These are phyloP conservation scores for Calonectria pteridis DNA, from an alignment of 2,329 filamentous ascomycete species.

Conservation along the genomic window DNA sequence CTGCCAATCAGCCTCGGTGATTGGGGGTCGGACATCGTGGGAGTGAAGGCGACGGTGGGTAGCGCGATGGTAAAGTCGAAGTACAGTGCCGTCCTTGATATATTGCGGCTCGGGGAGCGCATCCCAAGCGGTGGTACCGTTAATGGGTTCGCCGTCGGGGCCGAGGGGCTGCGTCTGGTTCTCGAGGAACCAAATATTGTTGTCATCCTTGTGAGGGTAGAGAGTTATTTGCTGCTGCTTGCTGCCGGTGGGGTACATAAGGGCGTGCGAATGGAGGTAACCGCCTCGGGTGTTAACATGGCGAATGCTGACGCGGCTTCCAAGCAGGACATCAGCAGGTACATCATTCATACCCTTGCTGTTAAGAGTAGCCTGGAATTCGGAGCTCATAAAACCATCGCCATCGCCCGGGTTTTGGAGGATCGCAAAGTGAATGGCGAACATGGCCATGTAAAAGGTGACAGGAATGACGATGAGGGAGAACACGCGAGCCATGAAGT, in stretches of 20 bases:
- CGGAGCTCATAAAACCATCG: constrained; percentile 99
- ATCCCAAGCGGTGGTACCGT: constrained; percentile 89
- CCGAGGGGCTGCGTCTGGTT: constrained; percentile 94
- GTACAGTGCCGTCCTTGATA: constrained; percentile 82
- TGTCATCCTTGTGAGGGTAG: constrained; percentile 99
- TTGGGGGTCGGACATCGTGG: constrained; percentile 89
- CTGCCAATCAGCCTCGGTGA: constrained; percentile 93
- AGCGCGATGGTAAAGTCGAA: constrained; percentile 85
- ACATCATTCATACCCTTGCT: constrained; percentile 97
- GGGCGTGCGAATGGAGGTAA: constrained; percentile 94
- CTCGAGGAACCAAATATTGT: constrained; percentile 94
- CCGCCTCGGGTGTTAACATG: constrained; percentile 98
- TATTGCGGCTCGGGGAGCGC: constrained; percentile 72
- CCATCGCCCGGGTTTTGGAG: constrained; percentile 95
- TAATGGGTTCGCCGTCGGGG: constrained; percentile 79
- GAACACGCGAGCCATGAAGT: constrained; percentile 91
- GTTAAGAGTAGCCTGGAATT: constrained; percentile 98
- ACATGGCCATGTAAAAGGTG: constrained; percentile 96
- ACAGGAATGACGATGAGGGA: constrained; percentile 91
- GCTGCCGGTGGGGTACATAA: constrained; percentile 98
- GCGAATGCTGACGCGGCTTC: constrained; percentile 86
- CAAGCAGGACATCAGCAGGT: constrained; percentile 90
- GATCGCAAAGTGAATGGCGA: constrained; percentile 95
- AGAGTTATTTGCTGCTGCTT: constrained; percentile 99
- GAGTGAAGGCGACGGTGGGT: constrained; percentile 95